Base-by-base conservation (phyloP, 2,329 filamentous ascomycete genomes). In the Apiospora kogelbergensis region DNA sequence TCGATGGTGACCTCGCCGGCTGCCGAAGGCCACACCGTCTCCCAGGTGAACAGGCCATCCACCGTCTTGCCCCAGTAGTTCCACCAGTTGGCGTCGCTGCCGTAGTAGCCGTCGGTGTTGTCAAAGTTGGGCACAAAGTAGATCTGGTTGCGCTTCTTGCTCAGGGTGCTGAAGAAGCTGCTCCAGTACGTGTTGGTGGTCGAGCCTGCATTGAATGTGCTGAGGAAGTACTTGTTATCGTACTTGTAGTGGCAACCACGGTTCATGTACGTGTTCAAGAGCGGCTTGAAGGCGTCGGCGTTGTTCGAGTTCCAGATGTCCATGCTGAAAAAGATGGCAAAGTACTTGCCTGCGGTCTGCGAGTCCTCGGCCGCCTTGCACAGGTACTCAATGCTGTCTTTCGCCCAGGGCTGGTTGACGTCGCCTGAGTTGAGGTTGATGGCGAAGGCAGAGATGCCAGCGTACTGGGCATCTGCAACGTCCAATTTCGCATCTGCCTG, bases 1-100 rank as follows among this genome's bases (percentile, higher is more conserved):
- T 20, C 53, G 7, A 37, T 37, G 15, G 26, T 37, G 53, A 63
- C 53, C 20, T 63, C 53, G 26, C 53, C 53, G 1, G 26, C 53
- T 9, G 53, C 53, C 26, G 53, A 20, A 10, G 53, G 53, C 53
- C 53, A 63, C 9, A 37, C 53, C n/a, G 53, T 17, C 53, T 63
- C 53, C 53, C 53, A 63, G 53, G 15, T 63, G 53, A 63, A 63
- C 26, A 63, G 53, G 53, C 53, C 53, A 13, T 63, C 53, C 26
- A 63, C 53, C 53, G 53, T 63, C 53, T 63, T 63, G 26, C 53
- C 53, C 53, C 53, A 63, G 53, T 63, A 63, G 53, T 7, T 63
- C 53, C 53, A 63, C 53, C 53, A 63, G 53, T 20, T 63, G n/a
- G 53, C 53, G 53, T 63, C 53, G 53, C 53, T 63, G 26, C 26